Base-by-base conservation (phyloP, 2,329 filamentous ascomycete species). In the Teratosphaeria nubilosa region DNA sequence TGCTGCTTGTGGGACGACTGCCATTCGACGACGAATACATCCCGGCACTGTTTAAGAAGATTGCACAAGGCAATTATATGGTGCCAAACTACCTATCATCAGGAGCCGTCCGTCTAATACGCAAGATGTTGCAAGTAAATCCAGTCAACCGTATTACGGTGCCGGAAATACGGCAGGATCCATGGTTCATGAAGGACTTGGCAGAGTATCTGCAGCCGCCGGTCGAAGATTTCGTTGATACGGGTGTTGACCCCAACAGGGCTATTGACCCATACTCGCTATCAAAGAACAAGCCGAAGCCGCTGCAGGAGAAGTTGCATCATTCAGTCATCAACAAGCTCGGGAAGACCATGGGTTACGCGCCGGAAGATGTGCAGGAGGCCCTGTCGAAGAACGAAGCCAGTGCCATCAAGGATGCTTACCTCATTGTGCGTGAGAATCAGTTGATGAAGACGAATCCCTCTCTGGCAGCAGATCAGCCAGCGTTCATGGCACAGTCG, bases 21-120 rank as follows among this genome's bases (percentile, higher is more conserved):
- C 94, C 94, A 9, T 99, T 99, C 70, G 94, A 99, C 76, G 94
- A 99, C 72, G 94, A 99, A 68, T 95, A 97, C 71, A 99, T 99
- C 64, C 94, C 94, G 1, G 91, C 91, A 51, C 80, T 99, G 4
- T 99, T 99, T 77, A 92, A 94, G 74, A 99, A 99, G 78, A 99
- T 99, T 61, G 90, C 91, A 22, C 88, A 91, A 59, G 94, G 94
- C 51, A 91, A 90, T 62, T 99, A 96, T 75, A 88, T 88, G 67
- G 88, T 96, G 63, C 94, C 94, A 0, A 86, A 85, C 56, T 97
- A 95, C 78, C 90, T 97, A 72, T 91, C 91, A 1, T 80, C 86
- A 1, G 92, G 91, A 55, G 91, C 94, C 3, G 84, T 86, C 24
- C 81, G 80, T 56, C 77, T 97, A 60, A 96, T 97, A 70, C 88